Conservation (phyloP, 73 alveolate species). For the Urostyla sp. region DNA sequence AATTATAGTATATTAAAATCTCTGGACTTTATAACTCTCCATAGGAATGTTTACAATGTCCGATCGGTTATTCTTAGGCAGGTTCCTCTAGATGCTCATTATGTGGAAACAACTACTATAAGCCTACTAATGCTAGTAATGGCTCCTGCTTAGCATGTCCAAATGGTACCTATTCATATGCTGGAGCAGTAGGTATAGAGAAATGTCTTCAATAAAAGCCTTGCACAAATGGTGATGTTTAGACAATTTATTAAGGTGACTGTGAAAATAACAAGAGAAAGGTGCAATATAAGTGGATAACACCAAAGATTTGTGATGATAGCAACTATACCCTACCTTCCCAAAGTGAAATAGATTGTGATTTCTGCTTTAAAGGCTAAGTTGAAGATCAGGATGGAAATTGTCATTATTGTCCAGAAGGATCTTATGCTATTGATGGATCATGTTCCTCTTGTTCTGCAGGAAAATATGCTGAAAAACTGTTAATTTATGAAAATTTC, state of each 20-base stretch:
- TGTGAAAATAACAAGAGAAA: conserved; percentile 20
- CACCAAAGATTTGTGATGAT: conserved; percentile 39
- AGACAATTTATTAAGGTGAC: conserved; percentile 1
- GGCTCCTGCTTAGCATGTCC: conserved; percentile 12
- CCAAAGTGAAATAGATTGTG: neutral
- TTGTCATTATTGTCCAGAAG: conserved; percentile 44
- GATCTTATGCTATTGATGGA: neutral
- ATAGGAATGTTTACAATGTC: conserved; percentile 37
- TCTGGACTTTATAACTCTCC: neutral
- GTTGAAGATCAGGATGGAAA: neutral
- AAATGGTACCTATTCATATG: neutral
- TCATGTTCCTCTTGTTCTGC: neutral
- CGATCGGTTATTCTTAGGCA: conserved; percentile 14
- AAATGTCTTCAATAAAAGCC: conserved; percentile 5
- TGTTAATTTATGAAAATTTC: conserved; percentile 11
- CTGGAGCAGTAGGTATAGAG: conserved; percentile 38
- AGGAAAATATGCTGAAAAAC: conserved; percentile 17
- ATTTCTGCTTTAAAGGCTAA: conserved; percentile 35
- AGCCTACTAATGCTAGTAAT: neutral
- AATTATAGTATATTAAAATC: conserved; percentile 20
- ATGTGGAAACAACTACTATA: conserved; percentile 29
- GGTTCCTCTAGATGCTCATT: conserved; percentile 47
- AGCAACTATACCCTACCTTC: neutral
- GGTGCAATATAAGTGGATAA: conserved; percentile 24
- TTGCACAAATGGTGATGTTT: conserved; percentile 19